Base-by-base conservation (phyloP, 108 stramenopile species). In the Fragilariopsis cylindrus region DNA sequence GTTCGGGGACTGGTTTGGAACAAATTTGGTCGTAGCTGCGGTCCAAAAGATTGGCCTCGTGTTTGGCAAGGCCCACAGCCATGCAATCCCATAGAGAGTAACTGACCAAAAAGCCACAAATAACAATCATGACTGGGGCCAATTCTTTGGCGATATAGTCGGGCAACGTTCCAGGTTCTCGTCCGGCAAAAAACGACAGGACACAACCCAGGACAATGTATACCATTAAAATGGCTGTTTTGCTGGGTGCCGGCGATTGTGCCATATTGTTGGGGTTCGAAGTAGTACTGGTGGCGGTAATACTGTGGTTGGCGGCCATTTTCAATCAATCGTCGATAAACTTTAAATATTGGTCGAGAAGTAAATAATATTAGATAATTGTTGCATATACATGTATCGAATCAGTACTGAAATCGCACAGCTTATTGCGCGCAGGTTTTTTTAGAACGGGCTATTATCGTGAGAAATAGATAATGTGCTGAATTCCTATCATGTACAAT, bases 11-110 rank as follows among this genome's bases (percentile, higher is more conserved):
- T 12, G 62, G 5, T 15, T 75, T 53, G 12, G n/a, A 39, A 21
- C 62, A 43, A 16, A 48, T 16, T 62, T 76, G 58, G 7, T 76
- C 15, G 48, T 65, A 63, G 13, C 30, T 40, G 66, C 70, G 54
- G 18, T 57, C 19, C 9, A 46, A 49, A 49, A 39, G 69, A 13
- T 67, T 60, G 19, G 49, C 42, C 41, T 74, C 73, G 16, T 15
- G 47, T 18, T 81, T 81, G 54, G 80, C 76, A 40, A 67, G 55
- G 39, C 80, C 80, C 13, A 81, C 80, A 13, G 53, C 72, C 80
- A 81, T 77, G 13, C 77, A 76, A 77, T 81, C 80, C 44, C 21
- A 65, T 4, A 74, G 5, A 18, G 39, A 41, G 46, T 81, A 81
- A n/a, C 62, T 47, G 11, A 74, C 40, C 39, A 81, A 57, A 69